These are phyloP conservation scores for Apophysomyces ossiformis DNA, from an alignment of 371 early-diverging fungal genomes.

Conservation along the genomic window DNA sequence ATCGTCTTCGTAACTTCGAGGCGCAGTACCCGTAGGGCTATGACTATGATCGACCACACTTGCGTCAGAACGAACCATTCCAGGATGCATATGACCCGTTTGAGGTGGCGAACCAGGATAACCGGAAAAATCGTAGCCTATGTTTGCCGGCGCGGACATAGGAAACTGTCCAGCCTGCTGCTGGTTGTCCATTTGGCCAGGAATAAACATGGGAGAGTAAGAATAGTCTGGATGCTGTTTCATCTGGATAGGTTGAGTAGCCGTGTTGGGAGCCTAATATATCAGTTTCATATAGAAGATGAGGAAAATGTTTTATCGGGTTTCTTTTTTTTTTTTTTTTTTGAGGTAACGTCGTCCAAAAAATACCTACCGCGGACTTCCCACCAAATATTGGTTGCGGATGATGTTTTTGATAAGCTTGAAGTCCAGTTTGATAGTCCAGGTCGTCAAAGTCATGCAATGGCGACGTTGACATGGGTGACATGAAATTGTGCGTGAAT, in stretches of 20 bases:
- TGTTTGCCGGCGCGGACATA: conserved; percentile 54
- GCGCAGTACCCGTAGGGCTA: conserved; percentile 9
- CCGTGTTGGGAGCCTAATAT: conserved; percentile 3
- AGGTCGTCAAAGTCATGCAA: conserved; percentile 28
- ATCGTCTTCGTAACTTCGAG: conserved; percentile 43
- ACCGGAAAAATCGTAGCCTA: conserved; percentile 35
- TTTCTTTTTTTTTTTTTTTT: too few relatives aligned
- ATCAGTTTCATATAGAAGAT: too few relatives aligned
- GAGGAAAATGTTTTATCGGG: too few relatives aligned
- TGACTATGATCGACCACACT: conserved; percentile 2
- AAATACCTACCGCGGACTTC: background rate
- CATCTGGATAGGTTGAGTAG: conserved; percentile 17
- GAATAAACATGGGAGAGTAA: conserved; percentile 11
- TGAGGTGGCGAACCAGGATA: background rate
- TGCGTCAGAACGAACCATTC: conserved; percentile 21
- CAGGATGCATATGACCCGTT: conserved; percentile 15
- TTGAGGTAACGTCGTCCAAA: background rate
- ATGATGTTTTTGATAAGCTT: conserved; percentile 13
- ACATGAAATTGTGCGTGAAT: conserved; percentile 12
- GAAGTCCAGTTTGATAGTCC: conserved; percentile 18
- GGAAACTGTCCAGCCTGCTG: conserved; percentile 18
- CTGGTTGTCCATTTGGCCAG: background rate
- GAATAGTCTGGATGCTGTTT: conserved; percentile 14
- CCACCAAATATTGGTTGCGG: conserved; percentile 4
- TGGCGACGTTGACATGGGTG: conserved; percentile 9